phyloP scores from a whole-genome alignment of 148 eudicot species.

The Selenicereus undatus region DNA sequence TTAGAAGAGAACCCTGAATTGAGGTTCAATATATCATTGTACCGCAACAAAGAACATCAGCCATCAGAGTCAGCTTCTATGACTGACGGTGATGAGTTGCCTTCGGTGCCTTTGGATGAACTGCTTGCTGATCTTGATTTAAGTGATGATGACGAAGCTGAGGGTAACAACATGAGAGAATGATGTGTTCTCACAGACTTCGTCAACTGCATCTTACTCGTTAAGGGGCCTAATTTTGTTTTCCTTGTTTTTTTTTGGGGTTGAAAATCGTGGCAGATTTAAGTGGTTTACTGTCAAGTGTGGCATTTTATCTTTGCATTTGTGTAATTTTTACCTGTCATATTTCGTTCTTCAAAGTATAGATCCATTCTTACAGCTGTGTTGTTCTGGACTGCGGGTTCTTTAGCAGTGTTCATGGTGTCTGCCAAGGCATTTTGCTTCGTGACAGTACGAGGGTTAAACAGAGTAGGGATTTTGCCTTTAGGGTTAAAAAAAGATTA shows the following conservation, averaged over 20 bases:
- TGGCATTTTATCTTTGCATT: neutral
- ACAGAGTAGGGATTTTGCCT: neutral
- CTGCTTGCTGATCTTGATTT: conserved; percentile 63
- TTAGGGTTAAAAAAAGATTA: too few relatives aligned
- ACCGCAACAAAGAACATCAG: conserved; percentile 56
- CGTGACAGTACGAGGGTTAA: too few relatives aligned
- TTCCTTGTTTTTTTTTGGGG: neutral
- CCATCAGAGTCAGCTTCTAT: conserved; percentile 50
- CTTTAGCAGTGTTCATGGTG: too few relatives aligned
- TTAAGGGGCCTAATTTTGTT: neutral
- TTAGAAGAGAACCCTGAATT: conserved; percentile 76
- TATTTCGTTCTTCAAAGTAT: neutral
- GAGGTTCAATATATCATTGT: conserved; percentile 60
- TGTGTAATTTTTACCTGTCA: too few relatives aligned
- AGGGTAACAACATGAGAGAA: conserved; percentile 46
- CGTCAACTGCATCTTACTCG: neutral
- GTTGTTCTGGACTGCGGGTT: too few relatives aligned
- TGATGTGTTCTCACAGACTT: conserved; percentile 21
- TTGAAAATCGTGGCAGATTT: neutral
- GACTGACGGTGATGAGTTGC: conserved; percentile 61
- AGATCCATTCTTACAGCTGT: too few relatives aligned
- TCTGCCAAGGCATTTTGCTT: too few relatives aligned
- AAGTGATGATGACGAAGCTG: conserved; percentile 28
- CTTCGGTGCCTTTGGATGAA: conserved; percentile 61
- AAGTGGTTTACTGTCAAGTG: neutral